Conservation (phyloP, 1,284 basidiomycete genomes). For the Psilocybe mexicana region DNA sequence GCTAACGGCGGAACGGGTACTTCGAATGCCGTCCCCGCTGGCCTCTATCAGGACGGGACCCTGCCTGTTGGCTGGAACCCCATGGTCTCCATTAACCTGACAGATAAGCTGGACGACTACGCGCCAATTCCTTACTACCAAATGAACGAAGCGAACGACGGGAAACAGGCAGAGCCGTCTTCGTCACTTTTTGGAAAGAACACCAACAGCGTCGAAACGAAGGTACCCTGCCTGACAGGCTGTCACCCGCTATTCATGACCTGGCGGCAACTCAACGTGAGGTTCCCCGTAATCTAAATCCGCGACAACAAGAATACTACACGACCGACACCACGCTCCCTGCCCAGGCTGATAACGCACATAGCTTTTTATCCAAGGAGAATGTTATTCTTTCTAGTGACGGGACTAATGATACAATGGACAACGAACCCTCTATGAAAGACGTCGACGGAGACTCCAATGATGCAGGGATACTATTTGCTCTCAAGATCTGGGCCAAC, state of each 20-base stretch:
- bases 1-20: too few relatives aligned
- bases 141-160: background rate
- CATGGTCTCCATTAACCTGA: background rate
- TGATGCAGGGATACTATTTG: conserved; percentile 1
- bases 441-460: background rate
- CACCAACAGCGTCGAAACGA: background rate
- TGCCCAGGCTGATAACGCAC: background rate
- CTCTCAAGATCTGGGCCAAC: conserved; percentile 6
- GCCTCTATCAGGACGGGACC: background rate
- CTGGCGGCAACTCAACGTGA: background rate
- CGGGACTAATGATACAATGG: background rate
- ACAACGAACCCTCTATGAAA: background rate
- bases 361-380: background rate
- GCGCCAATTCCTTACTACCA: background rate
- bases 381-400: background rate
- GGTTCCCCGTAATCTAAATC: background rate
- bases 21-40: background rate
- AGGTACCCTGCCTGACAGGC: background rate
- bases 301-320: background rate
- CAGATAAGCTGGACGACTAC: background rate
- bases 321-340: background rate
- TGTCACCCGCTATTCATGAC: background rate
- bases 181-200: background rate
- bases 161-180: background rate
- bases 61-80: background rate